A percentile compares a stretch with the other conserved stretches of the same genome.
Evolutionary conservation across 2,329 filamentous ascomycete genomes (phyloP).

Genomic region (Nigrospora oryzae): DNA sequence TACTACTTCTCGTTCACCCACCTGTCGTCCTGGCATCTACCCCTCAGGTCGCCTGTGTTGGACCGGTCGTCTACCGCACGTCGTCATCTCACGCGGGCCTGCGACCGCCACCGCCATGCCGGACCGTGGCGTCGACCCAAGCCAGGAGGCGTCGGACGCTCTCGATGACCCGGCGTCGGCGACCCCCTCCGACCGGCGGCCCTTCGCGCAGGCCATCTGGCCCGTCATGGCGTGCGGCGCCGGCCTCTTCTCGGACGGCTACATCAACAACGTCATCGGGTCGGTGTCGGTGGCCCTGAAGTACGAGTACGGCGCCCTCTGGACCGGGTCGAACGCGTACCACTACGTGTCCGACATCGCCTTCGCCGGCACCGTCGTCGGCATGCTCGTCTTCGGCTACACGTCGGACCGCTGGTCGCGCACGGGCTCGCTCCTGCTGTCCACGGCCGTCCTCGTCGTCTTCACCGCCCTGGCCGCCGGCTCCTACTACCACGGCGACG

Average conservation of each 20-base stretch:
- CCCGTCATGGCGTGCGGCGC: slow-evolving; percentile 84
- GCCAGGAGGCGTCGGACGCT: too few species aligned
- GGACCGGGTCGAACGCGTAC: slow-evolving; percentile 58
- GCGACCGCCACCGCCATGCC: too few species aligned
- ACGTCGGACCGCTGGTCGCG: slow-evolving; percentile 78
- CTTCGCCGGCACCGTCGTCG: slow-evolving; percentile 76
- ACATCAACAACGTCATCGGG: slow-evolving; percentile 87
- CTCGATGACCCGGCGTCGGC: too few species aligned
- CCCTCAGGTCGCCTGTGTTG: too few species aligned
- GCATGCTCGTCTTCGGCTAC: slow-evolving; percentile 74
- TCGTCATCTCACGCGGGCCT: too few species aligned
- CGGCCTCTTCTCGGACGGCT: slow-evolving; percentile 85
- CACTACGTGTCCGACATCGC: slow-evolving; percentile 74
- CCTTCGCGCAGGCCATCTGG: slow-evolving; percentile 27
- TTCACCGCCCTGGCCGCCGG: slow-evolving; percentile 75
- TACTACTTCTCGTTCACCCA: too few species aligned
- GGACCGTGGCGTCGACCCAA: too few species aligned
- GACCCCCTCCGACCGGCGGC: slow-evolving; percentile 16
- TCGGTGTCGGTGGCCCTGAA: slow-evolving; percentile 72
- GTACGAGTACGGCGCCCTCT: slow-evolving; percentile 61
- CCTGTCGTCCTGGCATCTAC: too few species aligned
- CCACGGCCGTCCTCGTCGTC: slow-evolving; percentile 74
- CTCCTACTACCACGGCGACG: slow-evolving; percentile 64
- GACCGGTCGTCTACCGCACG: too few species aligned
- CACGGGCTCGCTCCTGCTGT: slow-evolving; percentile 71